A percentile compares a stretch with the other conserved stretches of the same genome.
These are phyloP conservation scores for Colletotrichum limetticola DNA, from an alignment of 2,329 filamentous ascomycete genomes.

Conservation along the genomic window DNA sequence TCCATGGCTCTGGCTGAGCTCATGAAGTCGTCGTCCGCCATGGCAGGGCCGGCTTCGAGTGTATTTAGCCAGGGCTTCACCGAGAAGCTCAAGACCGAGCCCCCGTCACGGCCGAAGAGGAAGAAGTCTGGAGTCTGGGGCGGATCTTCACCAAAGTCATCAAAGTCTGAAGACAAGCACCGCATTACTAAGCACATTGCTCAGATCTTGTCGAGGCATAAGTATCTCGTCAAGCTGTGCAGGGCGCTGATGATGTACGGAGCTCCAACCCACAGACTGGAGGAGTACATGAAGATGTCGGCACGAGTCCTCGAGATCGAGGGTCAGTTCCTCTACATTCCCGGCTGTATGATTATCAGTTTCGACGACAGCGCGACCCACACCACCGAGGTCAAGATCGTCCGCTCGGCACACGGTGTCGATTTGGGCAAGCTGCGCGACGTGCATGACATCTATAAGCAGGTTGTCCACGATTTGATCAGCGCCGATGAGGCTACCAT, in stretches of 20 bases:
- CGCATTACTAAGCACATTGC: constrained; percentile 70
- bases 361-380: constrained; percentile 82
- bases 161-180: constrained; percentile 42
- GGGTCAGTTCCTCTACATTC: constrained; percentile 89
- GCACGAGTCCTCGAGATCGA: constrained; percentile 90
- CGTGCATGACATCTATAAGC: constrained; percentile 82
- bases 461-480: constrained; percentile 82
- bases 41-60: constrained; percentile 59
- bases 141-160: constrained; percentile 11
- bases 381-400: constrained; percentile 83
- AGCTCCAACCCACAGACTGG: constrained; percentile 88
- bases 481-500: constrained; percentile 76
- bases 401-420: constrained; percentile 74
- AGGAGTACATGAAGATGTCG: constrained; percentile 93
- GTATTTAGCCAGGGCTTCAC: constrained; percentile 56
- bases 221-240: constrained; percentile 86
- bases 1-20: constrained; percentile 61
- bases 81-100: constrained; percentile 55
- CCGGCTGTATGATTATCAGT: constrained; percentile 93
- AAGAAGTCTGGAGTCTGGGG: constrained; percentile 32
- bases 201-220: constrained; percentile 80
- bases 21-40: constrained; percentile 64
- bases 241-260: constrained; percentile 89
- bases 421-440: constrained; percentile 80
- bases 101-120: constrained; percentile 48